phyloP scores from a whole-genome alignment of 2,329 filamentous ascomycete species.

The Xylariomycetidae sp. region DNA sequence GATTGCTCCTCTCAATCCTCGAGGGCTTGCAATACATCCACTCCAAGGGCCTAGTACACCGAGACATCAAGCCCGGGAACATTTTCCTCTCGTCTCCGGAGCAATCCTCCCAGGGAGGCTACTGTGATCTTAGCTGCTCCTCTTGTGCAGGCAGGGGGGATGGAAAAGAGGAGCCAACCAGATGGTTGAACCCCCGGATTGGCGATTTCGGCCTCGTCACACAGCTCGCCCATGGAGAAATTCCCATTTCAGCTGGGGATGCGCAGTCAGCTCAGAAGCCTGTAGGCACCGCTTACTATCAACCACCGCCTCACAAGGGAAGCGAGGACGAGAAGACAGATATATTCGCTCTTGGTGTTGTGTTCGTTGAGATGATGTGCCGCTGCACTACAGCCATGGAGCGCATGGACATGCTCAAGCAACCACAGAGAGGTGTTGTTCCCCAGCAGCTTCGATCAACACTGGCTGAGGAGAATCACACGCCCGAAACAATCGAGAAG shows the following conservation, averaged over 20 bases:
- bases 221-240: slow-evolving; percentile 34
- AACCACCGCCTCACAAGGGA: slow-evolving; percentile 35
- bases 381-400: slow-evolving; percentile 47
- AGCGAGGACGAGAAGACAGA: slow-evolving; percentile 48
- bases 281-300: slow-evolving; percentile 59
- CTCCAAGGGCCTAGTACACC: slow-evolving; percentile 52
- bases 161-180: slow-evolving; percentile 4
- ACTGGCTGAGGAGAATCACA: slow-evolving; percentile 14
- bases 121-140: slow-evolving; percentile 20
- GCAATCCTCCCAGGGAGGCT: slow-evolving; percentile 15
- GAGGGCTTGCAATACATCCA: slow-evolving; percentile 60
- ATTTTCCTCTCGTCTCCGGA: slow-evolving; percentile 53
- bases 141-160: slow-evolving; percentile 9
- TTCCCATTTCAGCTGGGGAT: slow-evolving; percentile 10
- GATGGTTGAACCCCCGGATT: slow-evolving; percentile 52
- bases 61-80: slow-evolving; percentile 63
- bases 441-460: slow-evolving; percentile 11
- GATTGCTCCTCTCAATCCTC: slow-evolving; percentile 50
- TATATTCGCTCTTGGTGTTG: slow-evolving; percentile 54
- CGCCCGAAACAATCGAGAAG: slow-evolving; percentile 8
- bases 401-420: slow-evolving; percentile 26
- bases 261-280: slow-evolving; percentile 26
- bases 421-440: slow-evolving; percentile 17
- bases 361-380: slow-evolving; percentile 55
- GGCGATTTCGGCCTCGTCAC: slow-evolving; percentile 63